Evolutionary conservation across 1,284 basidiomycete species (phyloP), one percentile per base, ranked within the genome.

Genomic region (Trametes sp.): DNA sequence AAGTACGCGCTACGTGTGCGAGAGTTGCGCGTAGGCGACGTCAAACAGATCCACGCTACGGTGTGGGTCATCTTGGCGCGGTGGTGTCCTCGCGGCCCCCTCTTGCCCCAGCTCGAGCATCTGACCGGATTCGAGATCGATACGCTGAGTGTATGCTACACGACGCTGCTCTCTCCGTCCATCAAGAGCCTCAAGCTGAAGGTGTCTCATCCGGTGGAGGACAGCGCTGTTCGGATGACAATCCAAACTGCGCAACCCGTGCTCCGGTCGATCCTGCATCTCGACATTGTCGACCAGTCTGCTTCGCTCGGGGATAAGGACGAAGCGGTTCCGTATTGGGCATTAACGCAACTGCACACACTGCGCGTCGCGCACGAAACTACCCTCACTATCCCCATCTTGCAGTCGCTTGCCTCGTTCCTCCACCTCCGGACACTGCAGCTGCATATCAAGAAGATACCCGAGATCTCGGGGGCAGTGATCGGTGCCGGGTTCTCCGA

Each of bases 11-110:
- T 1, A 5, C 54, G 54, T 2, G 54, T 56, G 11, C 54, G 45
- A 2, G 76, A 78, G 16, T 14, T 41, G 14, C 38, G 14, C 49
- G 61, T 78, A 0, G 38, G 38, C 19, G 38, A 41, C 19, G 11
- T 16, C 14, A n/a, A 7, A 16, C 4, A n/a, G 14, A 5, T 41
- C 14, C 38, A 41, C 14, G 11, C 38, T 16, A 16, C 38, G 38
- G 38, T 16, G 19, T 41, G 38, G 38, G 38, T n/a, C 19, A 4
- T 41, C 4, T 41, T 41, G 38, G 38, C 38, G 19, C 38, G 38
- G 16, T 41, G 38, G 38, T 41, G 38, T n/a, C 38, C 38, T 5
- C 38, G 38, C 5, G 38, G 14, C 7, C 38, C 38, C 14, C 19
- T 41, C 5, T 14, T 41, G 5, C 38, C 38, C 7, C 38, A 16